These are phyloP conservation scores for Gigaspora rosea DNA, from an alignment of 192 early-diverging fungal species.

Conservation along the genomic window DNA sequence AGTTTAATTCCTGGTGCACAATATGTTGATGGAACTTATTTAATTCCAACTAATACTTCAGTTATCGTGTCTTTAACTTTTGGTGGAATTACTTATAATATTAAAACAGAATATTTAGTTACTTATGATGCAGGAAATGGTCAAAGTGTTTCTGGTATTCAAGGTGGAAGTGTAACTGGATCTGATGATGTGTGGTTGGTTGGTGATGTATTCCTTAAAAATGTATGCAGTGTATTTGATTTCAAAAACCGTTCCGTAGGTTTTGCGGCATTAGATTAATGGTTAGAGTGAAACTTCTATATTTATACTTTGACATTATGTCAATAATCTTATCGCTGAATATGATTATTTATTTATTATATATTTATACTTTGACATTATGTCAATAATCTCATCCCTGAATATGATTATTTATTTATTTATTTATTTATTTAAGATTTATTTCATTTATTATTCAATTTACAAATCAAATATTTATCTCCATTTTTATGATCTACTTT, in stretches of 20 bases:
- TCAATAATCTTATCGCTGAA: no score
- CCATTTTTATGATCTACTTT: no score
- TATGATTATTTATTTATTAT: no score
- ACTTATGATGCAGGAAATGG: constrained; percentile 21
- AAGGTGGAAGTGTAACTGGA: constrained; percentile 27
- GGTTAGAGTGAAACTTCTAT: no score
- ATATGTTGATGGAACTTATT: constrained; percentile 7
- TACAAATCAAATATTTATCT: no score
- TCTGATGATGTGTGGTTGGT: constrained; percentile 41
- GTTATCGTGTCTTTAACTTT: constrained; percentile 14
- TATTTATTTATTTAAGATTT: no score
- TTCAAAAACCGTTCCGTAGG: constrained; percentile 34
- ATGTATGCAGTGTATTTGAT: constrained; percentile 54
- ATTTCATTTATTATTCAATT: no score
- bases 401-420: no score
- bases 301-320: no score
- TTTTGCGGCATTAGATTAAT: background rate
- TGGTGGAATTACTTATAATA: background rate
- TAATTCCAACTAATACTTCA: constrained; percentile 6
- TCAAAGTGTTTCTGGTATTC: constrained; percentile 38
- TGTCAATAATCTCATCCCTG: no score
- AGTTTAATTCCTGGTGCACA: constrained; percentile 42
- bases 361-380: no score
- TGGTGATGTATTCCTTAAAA: constrained; percentile 53
- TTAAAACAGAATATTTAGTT: constrained; percentile 28